Evolutionary conservation across 2,329 filamentous ascomycete genomes (phyloP), one percentile per base, ranked within the genome.

Genomic region (Apiospora marii): DNA sequence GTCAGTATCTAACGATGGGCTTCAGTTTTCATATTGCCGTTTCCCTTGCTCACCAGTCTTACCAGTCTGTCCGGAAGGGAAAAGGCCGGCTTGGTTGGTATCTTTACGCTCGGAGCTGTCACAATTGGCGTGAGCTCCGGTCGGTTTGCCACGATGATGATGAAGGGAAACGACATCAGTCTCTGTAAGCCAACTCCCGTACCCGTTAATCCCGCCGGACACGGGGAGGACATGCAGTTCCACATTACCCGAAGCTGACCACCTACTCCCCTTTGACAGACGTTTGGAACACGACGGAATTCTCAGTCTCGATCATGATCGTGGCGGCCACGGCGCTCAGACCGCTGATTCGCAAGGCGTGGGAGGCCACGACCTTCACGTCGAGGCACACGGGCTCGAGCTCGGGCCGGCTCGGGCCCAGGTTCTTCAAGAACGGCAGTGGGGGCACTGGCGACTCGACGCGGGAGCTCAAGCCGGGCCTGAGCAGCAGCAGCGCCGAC

Each of bases 71-170:
- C 68, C 13, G n/a, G 71, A 2, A 67, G 72, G 34, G 73, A 73
- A 51, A 71, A 68, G 34, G 49, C 71, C 12, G 72, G 70, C 14
- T 68, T 74, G 16, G 67, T 30, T 1, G 46, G 73, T 24, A 58
- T 74, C 27, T 73, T 74, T 46, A 69, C 72, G 10, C 70, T 74
- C 1, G 73, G 73, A 12, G 53, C 73, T 24, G 53, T 74, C n/a
- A 74, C 70, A 4, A 69, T 74, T 16, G 51, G 69, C 4, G 73
- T 74, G 22, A 74, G 72, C 67, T 71, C 72, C 13, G 72, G 69
- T 30, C 53, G 72, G 41, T 74, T 74, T 34, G 72, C 71, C 48
- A 71, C 51, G 48, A 73, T 74, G 73, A 19, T 71, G 8, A 70
- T 70, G 7, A 49, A 72, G 1, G 71, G 69, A 3, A 74, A 74